Evolutionary conservation across 805 yeast species (phyloP).

Genomic region (Starmerella apicola): DNA sequence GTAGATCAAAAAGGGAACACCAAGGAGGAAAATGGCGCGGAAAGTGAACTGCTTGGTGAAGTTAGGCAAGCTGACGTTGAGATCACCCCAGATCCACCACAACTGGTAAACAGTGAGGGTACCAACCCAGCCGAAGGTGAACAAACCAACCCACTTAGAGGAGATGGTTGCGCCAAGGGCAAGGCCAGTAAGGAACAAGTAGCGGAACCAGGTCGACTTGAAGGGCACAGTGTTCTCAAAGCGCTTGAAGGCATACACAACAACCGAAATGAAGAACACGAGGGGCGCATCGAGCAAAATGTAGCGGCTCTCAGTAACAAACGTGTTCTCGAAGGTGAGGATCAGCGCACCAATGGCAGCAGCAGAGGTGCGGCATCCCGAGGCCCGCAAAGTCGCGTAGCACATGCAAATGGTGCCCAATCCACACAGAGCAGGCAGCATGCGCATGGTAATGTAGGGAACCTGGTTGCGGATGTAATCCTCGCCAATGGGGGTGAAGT

Average conservation of each 20-base stretch:
- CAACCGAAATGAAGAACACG: conserved; percentile 33
- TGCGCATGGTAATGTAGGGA: conserved; percentile 45
- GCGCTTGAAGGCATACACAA: conserved; percentile 41
- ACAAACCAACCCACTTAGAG: conserved; percentile 59
- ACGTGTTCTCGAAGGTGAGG: conserved; percentile 50
- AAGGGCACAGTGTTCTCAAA: conserved; percentile 38
- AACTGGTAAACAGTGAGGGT: conserved; percentile 37
- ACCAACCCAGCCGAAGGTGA: conserved; percentile 56
- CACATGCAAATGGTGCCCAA: conserved; percentile 39
- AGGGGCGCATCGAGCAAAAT: conserved; percentile 37
- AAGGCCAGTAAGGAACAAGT: conserved; percentile 36
- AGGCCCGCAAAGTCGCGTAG: conserved; percentile 42
- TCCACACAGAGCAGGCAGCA: conserved; percentile 46
- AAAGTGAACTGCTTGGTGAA: conserved; percentile 33
- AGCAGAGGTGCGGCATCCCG: conserved; percentile 40
- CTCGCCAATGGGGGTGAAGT: conserved; percentile 35
- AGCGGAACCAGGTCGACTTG: conserved; percentile 40
- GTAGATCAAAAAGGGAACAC: conserved; percentile 50
- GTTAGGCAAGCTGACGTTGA: conserved; percentile 32
- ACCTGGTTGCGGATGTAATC: conserved; percentile 30
- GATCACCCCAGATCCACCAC: conserved; percentile 65
- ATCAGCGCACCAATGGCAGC: conserved; percentile 42
- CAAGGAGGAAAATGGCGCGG: conserved; percentile 35
- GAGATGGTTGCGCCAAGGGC: conserved; percentile 46
- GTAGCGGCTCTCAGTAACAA: conserved; percentile 48